phyloP scores from a whole-genome alignment of 352 stramenopile species.

The Globisporangium cystogenes region DNA sequence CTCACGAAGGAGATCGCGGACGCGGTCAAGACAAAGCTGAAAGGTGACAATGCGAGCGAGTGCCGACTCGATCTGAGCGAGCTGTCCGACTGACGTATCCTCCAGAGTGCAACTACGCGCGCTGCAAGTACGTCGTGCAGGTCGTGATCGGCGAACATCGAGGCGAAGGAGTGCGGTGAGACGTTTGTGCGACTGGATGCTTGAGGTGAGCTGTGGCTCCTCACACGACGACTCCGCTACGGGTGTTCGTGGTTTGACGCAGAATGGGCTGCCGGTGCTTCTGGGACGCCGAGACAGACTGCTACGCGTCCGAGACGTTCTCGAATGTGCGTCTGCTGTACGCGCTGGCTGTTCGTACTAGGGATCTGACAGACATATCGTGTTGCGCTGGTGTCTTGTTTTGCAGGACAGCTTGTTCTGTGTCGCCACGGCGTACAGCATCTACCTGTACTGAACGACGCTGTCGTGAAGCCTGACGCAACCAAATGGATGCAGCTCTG shows the following conservation, averaged over 20 bases:
- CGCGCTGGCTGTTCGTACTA: not conserved
- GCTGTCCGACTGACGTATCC: no score
- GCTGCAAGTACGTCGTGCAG: slow-evolving; percentile 91
- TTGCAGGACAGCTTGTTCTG: slow-evolving; percentile 86
- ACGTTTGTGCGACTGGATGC: not conserved
- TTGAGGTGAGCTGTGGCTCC: not conserved
- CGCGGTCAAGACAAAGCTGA: slow-evolving; percentile 74
- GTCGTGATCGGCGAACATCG: slow-evolving; percentile 89
- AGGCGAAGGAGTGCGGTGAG: slow-evolving; percentile 78
- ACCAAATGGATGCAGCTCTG: not conserved
- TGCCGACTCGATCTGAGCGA: not conserved
- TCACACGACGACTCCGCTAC: not conserved
- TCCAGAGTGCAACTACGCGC: slow-evolving; percentile 56
- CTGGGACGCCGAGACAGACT: slow-evolving; percentile 87
- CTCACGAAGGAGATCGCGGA: slow-evolving; percentile 88
- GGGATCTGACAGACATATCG: not conserved
- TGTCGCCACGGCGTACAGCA: slow-evolving; percentile 81
- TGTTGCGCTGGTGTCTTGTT: not conserved
- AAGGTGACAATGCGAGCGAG: slow-evolving; percentile 32
- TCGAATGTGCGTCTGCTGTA: slow-evolving; percentile 56
- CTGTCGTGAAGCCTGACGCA: no score
- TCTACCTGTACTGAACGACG: slow-evolving; percentile 83
- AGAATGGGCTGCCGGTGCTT: slow-evolving; percentile 90
- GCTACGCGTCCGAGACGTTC: slow-evolving; percentile 86
- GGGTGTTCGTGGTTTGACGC: not conserved